These are phyloP conservation scores for Botrytis deweyae DNA, from an alignment of 2,329 filamentous ascomycete species.

Conservation along the genomic window DNA sequence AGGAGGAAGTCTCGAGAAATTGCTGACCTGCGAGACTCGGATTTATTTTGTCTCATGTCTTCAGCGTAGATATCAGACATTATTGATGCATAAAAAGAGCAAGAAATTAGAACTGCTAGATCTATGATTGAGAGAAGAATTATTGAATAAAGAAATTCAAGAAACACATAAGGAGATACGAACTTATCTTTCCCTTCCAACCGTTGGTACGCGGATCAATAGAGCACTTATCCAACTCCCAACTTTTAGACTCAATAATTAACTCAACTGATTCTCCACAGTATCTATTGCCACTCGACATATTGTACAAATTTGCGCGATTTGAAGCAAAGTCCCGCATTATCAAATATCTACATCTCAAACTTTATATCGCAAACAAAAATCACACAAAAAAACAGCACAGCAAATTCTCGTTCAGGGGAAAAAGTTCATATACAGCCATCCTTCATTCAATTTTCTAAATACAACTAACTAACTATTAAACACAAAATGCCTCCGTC, in stretches of 20 bases:
- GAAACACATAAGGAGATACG: not conserved
- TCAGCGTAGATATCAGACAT: not conserved
- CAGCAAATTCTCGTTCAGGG: not conserved
- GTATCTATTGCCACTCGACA: not conserved
- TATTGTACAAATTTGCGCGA: not conserved
- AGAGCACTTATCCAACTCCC: not conserved
- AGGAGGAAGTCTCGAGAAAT: not conserved
- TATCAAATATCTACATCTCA: not conserved
- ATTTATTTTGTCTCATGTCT: not conserved
- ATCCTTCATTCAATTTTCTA: not conserved
- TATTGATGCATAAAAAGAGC: not conserved
- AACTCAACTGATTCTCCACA: not conserved
- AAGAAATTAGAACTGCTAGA: not conserved
- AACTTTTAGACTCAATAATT: not conserved
- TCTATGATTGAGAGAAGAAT: not conserved
- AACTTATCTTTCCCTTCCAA: not conserved
- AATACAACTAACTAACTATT: not conserved
- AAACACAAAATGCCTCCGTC: slow-evolving; percentile 3
- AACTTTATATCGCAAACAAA: not conserved
- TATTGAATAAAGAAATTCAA: not conserved
- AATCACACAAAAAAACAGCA: not conserved
- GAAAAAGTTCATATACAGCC: not conserved
- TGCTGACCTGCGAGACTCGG: no score
- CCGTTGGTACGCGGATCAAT: not conserved
- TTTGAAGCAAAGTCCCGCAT: not conserved